A percentile compares a stretch with the other conserved stretches of the same genome.
These are phyloP conservation scores for Santalum album DNA, from an alignment of 164 flowering plant species.

Conservation along the genomic window DNA sequence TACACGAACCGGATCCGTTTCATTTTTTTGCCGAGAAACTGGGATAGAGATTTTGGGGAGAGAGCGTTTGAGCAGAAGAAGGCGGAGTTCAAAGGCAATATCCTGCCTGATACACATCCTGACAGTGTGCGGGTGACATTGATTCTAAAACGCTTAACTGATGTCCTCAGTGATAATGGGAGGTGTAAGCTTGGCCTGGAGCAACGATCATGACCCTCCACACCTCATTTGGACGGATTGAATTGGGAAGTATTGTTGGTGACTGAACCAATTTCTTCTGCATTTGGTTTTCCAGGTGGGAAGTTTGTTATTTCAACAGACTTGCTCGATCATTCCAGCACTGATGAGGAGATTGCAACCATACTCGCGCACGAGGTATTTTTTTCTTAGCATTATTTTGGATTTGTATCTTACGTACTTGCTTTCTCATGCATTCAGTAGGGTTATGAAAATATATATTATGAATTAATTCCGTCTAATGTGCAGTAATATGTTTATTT, in stretches of 20 bases:
- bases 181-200: constrained; percentile 50
- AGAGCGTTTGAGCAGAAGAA: constrained; percentile 48
- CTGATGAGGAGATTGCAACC: constrained; percentile 80
- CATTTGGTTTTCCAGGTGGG: constrained; percentile 91
- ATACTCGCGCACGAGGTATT: constrained; percentile 74
- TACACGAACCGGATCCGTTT: constrained; percentile 80
- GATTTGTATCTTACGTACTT: too few species aligned
- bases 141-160: constrained; percentile 69
- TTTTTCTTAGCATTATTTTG: neutral
- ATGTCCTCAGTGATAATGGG: constrained; percentile 82
- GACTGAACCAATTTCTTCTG: constrained; percentile 68
- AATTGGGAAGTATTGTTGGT: constrained; percentile 91
- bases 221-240: constrained; percentile 68
- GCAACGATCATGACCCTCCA: constrained; percentile 29
- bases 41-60: constrained; percentile 67
- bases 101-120: constrained; percentile 82
- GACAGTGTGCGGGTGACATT: constrained; percentile 65
- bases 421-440: too few species aligned
- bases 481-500: neutral
- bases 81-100: constrained; percentile 46
- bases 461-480: neutral
- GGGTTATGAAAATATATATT: too few species aligned
- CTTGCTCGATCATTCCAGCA: constrained; percentile 53
- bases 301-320: constrained; percentile 87
- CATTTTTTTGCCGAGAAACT: constrained; percentile 47